Percentiles rank a stretch among this genome's conserved stretches.
Conservation (phyloP, 202 grass and related monocot species). For the Zizania palustris region DNA sequence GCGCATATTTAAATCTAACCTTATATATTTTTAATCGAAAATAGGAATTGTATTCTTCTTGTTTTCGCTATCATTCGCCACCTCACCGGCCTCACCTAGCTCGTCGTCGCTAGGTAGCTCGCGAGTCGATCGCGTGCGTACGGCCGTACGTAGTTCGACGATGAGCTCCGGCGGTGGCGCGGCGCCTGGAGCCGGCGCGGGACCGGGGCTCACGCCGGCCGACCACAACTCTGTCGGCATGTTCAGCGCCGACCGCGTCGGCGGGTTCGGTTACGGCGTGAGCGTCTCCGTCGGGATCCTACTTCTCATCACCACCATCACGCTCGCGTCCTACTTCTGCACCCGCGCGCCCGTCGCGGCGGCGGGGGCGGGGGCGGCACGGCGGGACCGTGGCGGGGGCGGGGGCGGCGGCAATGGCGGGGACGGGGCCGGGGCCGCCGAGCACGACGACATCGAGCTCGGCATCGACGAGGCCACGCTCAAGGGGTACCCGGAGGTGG, state of each 20-base stretch:
- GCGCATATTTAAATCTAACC: too few relatives aligned
- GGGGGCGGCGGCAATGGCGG: neutral
- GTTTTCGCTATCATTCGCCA: neutral
- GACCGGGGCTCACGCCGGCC: slow-evolving; percentile 42
- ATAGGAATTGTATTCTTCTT: too few relatives aligned
- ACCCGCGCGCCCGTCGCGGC: slow-evolving; percentile 38
- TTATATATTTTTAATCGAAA: too few relatives aligned
- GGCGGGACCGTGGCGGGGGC: neutral
- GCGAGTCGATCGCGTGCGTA: too few relatives aligned
- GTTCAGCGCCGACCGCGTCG: slow-evolving; percentile 73
- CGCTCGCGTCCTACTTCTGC: slow-evolving; percentile 85
- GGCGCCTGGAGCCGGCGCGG: neutral
- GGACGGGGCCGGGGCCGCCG: neutral
- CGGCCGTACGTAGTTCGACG: neutral
- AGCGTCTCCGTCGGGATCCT: slow-evolving; percentile 85
- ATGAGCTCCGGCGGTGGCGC: slow-evolving; percentile 40
- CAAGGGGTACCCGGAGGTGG: slow-evolving; percentile 76
- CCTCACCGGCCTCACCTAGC: slow-evolving; percentile 14
- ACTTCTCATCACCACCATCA: slow-evolving; percentile 87
- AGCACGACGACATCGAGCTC: slow-evolving; percentile 49
- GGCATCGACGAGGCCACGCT: slow-evolving; percentile 83
- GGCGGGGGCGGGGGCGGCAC: neutral
- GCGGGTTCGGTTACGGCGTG: slow-evolving; percentile 73
- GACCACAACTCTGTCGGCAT: slow-evolving; percentile 47
- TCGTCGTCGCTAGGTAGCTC: neutral